Evolutionary conservation across 371 early-diverging fungal species (phyloP).

Genomic region (Mucor racemosus): DNA sequence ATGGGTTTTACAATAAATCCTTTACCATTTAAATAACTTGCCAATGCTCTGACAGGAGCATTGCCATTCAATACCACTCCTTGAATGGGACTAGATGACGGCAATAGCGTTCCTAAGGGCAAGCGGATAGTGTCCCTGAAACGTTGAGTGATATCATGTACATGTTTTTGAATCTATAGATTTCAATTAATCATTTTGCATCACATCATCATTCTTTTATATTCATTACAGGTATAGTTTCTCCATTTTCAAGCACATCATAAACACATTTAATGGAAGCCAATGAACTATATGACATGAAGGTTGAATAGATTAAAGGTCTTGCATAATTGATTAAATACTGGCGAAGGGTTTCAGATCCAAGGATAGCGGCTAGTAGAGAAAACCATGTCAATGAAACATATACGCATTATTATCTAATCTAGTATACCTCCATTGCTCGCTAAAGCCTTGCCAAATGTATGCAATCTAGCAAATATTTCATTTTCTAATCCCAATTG

Average conservation of each 20-base stretch:
- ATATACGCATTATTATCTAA: background rate
- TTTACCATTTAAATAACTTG: constrained; percentile 56
- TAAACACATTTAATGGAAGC: constrained; percentile 65
- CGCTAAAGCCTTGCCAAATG: constrained; percentile 86
- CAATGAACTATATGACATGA: constrained; percentile 63
- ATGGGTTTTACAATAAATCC: constrained; percentile 82
- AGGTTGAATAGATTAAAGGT: constrained; percentile 84
- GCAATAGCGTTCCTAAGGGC: constrained; percentile 58
- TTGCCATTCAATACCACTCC: constrained; percentile 78
- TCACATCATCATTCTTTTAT: background rate
- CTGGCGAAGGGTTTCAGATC: constrained; percentile 60
- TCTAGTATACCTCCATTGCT: constrained; percentile 72
- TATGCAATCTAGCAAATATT: constrained; percentile 80
- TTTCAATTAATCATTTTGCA: background rate
- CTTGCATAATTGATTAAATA: constrained; percentile 85
- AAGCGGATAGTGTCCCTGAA: constrained; percentile 53
- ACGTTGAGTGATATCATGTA: constrained; percentile 44
- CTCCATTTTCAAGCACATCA: constrained; percentile 52
- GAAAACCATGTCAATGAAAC: background rate
- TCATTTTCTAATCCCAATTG: constrained; percentile 64
- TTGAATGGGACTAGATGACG: constrained; percentile 75
- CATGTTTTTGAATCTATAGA: constrained; percentile 58
- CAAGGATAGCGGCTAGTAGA: constrained; percentile 69
- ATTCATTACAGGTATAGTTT: constrained; percentile 51
- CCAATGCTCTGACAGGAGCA: constrained; percentile 63